Evolutionary conservation across 345 rosid genomes (phyloP), one percentile per base, ranked within the genome.

Genomic region (Nasturtium officinale): DNA sequence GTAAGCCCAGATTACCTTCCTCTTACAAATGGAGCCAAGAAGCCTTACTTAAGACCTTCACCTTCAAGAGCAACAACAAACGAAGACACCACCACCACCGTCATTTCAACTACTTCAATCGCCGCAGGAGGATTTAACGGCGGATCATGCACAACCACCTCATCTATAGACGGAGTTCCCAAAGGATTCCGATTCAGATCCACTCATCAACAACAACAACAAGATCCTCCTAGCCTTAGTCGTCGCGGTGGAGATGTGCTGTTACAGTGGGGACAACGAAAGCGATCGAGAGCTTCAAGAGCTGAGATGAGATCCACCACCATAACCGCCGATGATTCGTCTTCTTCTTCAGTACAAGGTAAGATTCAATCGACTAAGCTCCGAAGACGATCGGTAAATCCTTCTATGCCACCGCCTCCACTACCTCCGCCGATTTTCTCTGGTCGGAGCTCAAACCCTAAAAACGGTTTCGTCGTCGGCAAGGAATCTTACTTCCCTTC

Each of bases 221-320:
- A 37, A 30, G 66, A 54, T 58, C 74, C 74, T 58, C 70, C 74
- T 8, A 52, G 35, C 65, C 78, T 23, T 55, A 82, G 76, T 58
- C 75, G 77, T 16, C 74, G 72, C 73, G 67, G 73, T 28, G 87
- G 86, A 6, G 89, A 85, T 72, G 78, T 84, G 67, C 47, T 87
- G n/a, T 61, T 87, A 51, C 88, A 84, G 74, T 87, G 90, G 92
- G 87, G 92, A 2, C 92, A 87, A 32, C 81, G 87, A 65, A 87
- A 87, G 56, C 82, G 92, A 72, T 78, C 92, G 2, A 84, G 89
- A 69, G 77, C 73, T 12, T 81, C 88, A 0, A 84, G 91, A 64
- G 61, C 82, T 6, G 89, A 83, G 82, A 83, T 79, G 85, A 80
- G 87, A 53, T 68, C 84, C 5, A 30, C 76, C 33, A 83, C 79